Percentiles rank a stretch among this genome's conserved stretches.
Evolutionary conservation across 2,329 filamentous ascomycete genomes (phyloP).

Genomic region (Ophiocordyceps robertsii): DNA sequence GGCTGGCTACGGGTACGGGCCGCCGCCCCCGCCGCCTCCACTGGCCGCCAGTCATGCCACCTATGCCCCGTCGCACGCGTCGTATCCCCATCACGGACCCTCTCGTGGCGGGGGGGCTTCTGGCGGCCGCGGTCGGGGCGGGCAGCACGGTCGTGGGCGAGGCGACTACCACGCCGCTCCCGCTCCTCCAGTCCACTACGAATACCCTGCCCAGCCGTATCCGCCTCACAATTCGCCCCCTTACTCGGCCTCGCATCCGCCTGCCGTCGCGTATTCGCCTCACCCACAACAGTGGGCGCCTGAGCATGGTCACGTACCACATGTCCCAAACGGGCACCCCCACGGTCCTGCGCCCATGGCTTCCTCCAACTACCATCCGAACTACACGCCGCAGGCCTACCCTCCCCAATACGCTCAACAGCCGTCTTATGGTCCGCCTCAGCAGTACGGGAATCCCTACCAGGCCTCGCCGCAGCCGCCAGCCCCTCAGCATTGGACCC

Average conservation of each 20-base stretch:
- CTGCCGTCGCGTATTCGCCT: conserved; percentile 21
- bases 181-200: conserved; percentile 24
- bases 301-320: conserved; percentile 20
- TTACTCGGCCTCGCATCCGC: conserved; percentile 20
- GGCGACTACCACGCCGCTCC: conserved; percentile 26
- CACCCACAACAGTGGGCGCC: conserved; percentile 27
- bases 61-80: conserved; percentile 24
- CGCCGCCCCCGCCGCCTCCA: conserved; percentile 38
- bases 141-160: conserved; percentile 22
- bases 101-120: conserved; percentile 24
- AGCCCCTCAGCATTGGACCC: conserved; percentile 7
- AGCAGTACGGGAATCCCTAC: conserved; percentile 22
- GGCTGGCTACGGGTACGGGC: conserved; percentile 39
- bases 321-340: conserved; percentile 25
- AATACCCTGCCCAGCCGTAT: conserved; percentile 27
- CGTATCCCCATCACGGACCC: conserved; percentile 23
- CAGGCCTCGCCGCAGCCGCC: conserved; percentile 16
- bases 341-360: conserved; percentile 35
- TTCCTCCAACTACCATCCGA: conserved; percentile 42
- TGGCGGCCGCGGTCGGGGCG: conserved; percentile 24
- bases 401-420: conserved; percentile 29
- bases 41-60: conserved; percentile 19
- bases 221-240: conserved; percentile 15
- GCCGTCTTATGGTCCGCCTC: conserved; percentile 27
- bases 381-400: conserved; percentile 44